Evolutionary conservation across 179 eudicot genomes (phyloP).

Genomic region (Sideroxylon spinosum): DNA sequence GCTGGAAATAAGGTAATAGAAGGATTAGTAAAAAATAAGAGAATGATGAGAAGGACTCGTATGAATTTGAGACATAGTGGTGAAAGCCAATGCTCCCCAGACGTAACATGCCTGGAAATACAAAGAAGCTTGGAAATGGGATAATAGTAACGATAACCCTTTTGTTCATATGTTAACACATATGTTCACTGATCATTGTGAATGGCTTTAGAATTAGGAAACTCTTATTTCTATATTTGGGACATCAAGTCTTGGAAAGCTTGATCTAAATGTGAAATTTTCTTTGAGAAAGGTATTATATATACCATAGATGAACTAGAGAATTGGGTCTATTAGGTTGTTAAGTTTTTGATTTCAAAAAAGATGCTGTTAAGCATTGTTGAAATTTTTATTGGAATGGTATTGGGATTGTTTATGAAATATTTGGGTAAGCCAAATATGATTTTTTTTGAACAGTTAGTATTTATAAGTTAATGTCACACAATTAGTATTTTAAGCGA

Average conservation of each 20-base stretch:
- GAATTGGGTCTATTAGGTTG: background rate
- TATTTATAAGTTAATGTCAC: background rate
- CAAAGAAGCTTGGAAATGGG: too few relatives aligned
- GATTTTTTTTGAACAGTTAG: too few relatives aligned
- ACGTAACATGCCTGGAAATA: too few relatives aligned
- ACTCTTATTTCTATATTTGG: background rate
- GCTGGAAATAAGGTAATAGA: too few relatives aligned
- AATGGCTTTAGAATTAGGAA: background rate
- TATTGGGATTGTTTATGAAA: background rate
- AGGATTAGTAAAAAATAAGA: too few relatives aligned
- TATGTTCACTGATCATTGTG: background rate
- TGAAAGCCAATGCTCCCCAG: too few relatives aligned
- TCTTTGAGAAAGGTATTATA: background rate
- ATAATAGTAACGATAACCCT: too few relatives aligned
- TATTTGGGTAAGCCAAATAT: background rate
- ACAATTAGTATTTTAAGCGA: background rate
- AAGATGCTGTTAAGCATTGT: background rate
- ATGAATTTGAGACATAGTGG: too few relatives aligned
- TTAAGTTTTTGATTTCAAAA: background rate
- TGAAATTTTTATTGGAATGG: background rate
- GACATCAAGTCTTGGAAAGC: background rate
- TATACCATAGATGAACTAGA: background rate
- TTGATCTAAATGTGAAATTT: background rate
- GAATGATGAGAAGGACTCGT: too few relatives aligned
- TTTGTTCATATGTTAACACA: too few relatives aligned